These are phyloP conservation scores for Lepiota brunneoincarnata DNA, from an alignment of 768 basidiomycete genomes.

Conservation along the genomic window DNA sequence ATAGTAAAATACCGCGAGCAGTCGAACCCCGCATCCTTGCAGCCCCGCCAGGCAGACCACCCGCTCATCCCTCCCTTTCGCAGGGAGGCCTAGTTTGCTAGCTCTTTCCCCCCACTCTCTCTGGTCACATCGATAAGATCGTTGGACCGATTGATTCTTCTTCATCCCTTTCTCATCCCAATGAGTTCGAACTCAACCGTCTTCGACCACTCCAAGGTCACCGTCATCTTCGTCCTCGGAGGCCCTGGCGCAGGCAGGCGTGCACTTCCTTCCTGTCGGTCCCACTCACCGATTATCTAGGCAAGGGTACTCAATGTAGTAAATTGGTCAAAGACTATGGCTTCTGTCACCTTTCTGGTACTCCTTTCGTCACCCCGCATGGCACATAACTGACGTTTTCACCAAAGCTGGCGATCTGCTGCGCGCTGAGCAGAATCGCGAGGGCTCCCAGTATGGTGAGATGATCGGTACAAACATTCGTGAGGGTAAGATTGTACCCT, in stretches of 20 bases:
- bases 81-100: constrained; percentile 22
- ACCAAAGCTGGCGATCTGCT: constrained; percentile 90
- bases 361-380: constrained; percentile 5
- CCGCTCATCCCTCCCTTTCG: constrained; percentile 65
- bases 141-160: not conserved
- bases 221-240: constrained; percentile 92
- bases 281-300: constrained; percentile 35
- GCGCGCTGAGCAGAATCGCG: constrained; percentile 88
- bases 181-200: constrained; percentile 29
- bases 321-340: constrained; percentile 79
- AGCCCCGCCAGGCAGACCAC: constrained; percentile 59
- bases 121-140: constrained; percentile 39
- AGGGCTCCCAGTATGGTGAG: constrained; percentile 77
- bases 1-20: constrained; percentile 55
- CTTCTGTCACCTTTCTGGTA: constrained; percentile 94
- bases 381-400: constrained; percentile 9
- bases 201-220: constrained; percentile 74
- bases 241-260: constrained; percentile 88
- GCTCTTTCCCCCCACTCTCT: constrained; percentile 32
- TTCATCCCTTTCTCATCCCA: constrained; percentile 29
- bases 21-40: constrained; percentile 57
- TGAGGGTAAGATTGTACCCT: constrained; percentile 93
- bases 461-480: constrained; percentile 86
- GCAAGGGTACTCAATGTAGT: constrained; percentile 94
- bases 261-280: constrained; percentile 2